Evolutionary conservation across 768 basidiomycete species (phyloP).

Genomic region (Pleurotus ostreatus): DNA sequence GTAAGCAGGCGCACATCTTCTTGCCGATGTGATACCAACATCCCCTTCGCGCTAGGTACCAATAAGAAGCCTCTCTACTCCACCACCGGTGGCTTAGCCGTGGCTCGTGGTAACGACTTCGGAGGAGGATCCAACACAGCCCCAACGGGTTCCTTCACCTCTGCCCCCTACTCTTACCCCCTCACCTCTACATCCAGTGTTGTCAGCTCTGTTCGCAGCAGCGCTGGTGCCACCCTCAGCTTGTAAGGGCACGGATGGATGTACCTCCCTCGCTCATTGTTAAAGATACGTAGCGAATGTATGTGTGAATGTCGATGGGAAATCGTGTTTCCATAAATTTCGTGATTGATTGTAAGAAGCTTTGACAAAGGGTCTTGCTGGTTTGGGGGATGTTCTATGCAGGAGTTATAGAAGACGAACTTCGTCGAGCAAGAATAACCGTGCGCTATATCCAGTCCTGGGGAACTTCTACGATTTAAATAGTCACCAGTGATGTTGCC

Average conservation of each 20-base stretch:
- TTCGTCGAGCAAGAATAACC: no score
- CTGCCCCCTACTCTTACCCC: slow-evolving; percentile 23
- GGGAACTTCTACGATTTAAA: no score
- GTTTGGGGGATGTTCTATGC: no score
- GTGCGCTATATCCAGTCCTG: no score
- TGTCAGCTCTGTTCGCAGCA: slow-evolving; percentile 18
- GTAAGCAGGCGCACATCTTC: slow-evolving; percentile 12
- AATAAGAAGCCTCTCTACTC: slow-evolving; percentile 35
- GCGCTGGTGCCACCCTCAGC: slow-evolving; percentile 22
- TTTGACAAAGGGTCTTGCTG: no score
- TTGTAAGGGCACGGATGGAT: not conserved
- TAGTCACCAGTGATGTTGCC: no score
- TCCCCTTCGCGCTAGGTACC: slow-evolving; percentile 15
- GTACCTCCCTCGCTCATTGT: not conserved
- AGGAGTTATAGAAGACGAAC: no score
- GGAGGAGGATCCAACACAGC: slow-evolving; percentile 25
- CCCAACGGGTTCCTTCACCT: slow-evolving; percentile 25
- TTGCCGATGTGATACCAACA: not conserved
- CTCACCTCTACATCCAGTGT: slow-evolving; percentile 18
- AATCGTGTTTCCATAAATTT: no score
- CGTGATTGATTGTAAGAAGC: no score
- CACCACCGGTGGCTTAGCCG: slow-evolving; percentile 39
- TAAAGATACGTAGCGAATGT: not conserved
- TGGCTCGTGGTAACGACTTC: slow-evolving; percentile 29
- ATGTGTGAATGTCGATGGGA: not conserved